Base-by-base conservation (phyloP, 192 early-diverging fungal species). In the Entomortierella chlamydospora region DNA sequence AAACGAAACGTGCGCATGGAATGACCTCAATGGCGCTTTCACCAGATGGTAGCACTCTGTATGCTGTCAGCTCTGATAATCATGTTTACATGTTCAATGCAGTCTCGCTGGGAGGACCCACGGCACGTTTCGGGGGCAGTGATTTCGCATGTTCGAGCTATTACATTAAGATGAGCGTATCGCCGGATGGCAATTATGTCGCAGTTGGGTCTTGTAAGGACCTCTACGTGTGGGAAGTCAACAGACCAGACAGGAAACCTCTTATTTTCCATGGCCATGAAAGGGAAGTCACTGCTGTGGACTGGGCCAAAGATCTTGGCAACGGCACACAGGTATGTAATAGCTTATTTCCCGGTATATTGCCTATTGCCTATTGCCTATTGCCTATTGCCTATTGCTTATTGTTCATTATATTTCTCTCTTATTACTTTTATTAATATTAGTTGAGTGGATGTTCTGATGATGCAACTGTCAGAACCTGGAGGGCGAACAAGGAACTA, bases 401-500 rank as follows among this genome's bases (percentile, higher is more conserved):
- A 23, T 28, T 7, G 11, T 65, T n/a, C 8, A 68, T 52, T 49
- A n/a, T 18, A 39, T 39, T 25, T 7, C n/a, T 28, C 30, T 18
- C 9, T 1, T 45, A 8, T 52, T 26, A 20, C 39, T n/a, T 25
- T 34, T 39, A n/a, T 45, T 43, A 34, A 69, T 67, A 26, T 9
- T 81, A 95, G 91, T 81, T 96, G 62, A 92, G 89, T 30, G 87
- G 89, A 29, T 93, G 93, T 59, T 88, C 90, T 0, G 94, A 96
- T 57, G 95, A 97, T 73, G 85, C 86, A 7, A 89, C 81, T 0
- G 83, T 93, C 58, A 83, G 94, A 22, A 81, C 95, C 29, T 97
- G 95, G 95, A 90, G 51, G 8, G 42, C 76, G 20, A 78, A 74
- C 47, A 55, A 47, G 6, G 58, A 61, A 0, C 72, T 74, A 23